Evolutionary conservation across 805 yeast species (phyloP), one percentile per base, ranked within the genome.

Genomic region (Osmozyma mogii): DNA sequence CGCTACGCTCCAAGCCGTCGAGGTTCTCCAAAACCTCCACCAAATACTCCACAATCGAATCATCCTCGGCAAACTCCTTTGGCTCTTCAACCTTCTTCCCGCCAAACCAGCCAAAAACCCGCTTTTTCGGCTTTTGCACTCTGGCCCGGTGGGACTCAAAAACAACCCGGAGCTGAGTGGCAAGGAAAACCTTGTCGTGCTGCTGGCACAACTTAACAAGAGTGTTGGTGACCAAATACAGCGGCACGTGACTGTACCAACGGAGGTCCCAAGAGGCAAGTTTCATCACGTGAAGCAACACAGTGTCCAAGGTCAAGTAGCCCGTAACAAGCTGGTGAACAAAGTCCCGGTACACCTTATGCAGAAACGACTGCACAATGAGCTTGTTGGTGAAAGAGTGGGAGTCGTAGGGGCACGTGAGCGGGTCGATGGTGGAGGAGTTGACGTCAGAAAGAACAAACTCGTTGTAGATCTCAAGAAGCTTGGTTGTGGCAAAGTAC

Each of bases 161-260:
- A 24, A 15, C 6, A 7, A 5, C 20, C 30, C 57, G 62, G 19
- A 69, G 35, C 22, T 54, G 54, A 21, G 68, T 15, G 27, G 9
- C 15, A 7, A 6, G 20, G n/a, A 14, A 24, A 24, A 38, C 29
- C 35, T 36, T 20, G 26, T 12, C 4, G 27, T 9, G 9, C 4
- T 5, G 13, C 22, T 16, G 43, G 18, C 70, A 49, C 13, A 69
- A 43, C 34, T 66, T 64, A 30, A 56, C 50, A 29, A 80, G 43
- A 4, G 72, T 64, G 12, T 65, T 56, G 15, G 35, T 6, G 60
- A 49, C 33, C 66, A 66, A 29, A 50, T 58, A 19, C 55, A 45
- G 43, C 47, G 75, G 58, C 58, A 70, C 36, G 65, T 74, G 41
- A 70, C 76, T 45, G 39, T 79, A 80, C 69, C 78, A 82, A 25